Evolutionary conservation across 352 stramenopile genomes (phyloP).

Genomic region (Pythium oligandrum): DNA sequence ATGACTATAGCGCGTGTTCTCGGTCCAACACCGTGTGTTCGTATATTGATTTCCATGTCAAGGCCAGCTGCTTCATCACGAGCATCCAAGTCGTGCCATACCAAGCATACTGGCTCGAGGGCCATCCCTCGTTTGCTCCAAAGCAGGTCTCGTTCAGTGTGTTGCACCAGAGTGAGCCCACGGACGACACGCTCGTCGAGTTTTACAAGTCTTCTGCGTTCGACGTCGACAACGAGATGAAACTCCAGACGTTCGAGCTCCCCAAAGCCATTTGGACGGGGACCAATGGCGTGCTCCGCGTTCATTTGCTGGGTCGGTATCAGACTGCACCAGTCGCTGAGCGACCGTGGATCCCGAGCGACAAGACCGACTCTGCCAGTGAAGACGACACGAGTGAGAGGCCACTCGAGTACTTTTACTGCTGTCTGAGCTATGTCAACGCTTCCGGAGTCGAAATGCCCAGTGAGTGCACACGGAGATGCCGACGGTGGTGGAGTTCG

Average conservation of each 20-base stretch:
- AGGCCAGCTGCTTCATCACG: constrained; percentile 8
- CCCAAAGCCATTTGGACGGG: constrained; percentile 13
- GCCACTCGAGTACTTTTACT: constrained; percentile 39
- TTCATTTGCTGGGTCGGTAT: constrained; percentile 13
- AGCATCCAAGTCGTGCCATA: constrained; percentile 15
- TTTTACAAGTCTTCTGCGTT: constrained; percentile 16
- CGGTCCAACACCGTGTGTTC: background rate
- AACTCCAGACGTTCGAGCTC: constrained; percentile 14
- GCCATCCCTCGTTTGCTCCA: constrained; percentile 10
- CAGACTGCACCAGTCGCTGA: constrained; percentile 11
- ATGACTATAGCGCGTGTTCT: background rate
- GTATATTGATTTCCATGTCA: constrained; percentile 13
- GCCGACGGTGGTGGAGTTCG: too few species aligned
- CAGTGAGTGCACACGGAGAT: too few species aligned
- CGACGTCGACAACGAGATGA: constrained; percentile 15
- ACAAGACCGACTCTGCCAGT: background rate
- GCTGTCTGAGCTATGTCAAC: constrained; percentile 72
- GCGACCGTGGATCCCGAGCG: constrained; percentile 14
- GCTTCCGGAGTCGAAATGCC: constrained; percentile 5
- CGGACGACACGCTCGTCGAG: background rate
- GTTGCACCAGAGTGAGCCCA: constrained; percentile 3
- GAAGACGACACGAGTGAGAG: background rate
- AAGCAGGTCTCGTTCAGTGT: constrained; percentile 12
- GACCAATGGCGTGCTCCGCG: constrained; percentile 3
- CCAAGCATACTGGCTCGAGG: constrained; percentile 17